phyloP scores from a whole-genome alignment of 1,284 basidiomycete genomes.

The Apiotrichum gracile region DNA sequence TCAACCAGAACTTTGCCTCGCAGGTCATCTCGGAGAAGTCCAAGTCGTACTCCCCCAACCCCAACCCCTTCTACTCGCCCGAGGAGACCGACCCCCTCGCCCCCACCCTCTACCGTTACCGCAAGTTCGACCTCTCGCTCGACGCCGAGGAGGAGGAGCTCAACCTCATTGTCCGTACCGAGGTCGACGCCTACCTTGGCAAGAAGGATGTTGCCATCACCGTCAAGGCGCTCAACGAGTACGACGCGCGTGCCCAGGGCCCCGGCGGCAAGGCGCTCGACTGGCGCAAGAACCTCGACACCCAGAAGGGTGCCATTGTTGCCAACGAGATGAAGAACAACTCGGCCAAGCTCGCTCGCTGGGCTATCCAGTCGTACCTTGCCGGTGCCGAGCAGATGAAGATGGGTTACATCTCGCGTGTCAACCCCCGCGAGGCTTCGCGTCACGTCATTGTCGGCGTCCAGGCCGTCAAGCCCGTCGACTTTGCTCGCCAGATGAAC shows the following conservation, averaged over 20 bases:
- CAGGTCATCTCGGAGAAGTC: constrained; percentile 76
- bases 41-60: constrained; percentile 58
- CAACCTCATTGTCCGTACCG: constrained; percentile 87
- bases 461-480: constrained; percentile 86
- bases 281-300: constrained; percentile 93
- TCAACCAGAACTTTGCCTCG: constrained; percentile 98
- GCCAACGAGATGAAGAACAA: constrained; percentile 99
- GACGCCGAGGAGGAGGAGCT: constrained; percentile 74
- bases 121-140: constrained; percentile 87
- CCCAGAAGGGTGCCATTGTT: constrained; percentile 94
- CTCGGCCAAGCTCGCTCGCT: constrained; percentile 94
- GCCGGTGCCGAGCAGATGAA: constrained; percentile 97
- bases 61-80: constrained; percentile 93
- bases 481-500: constrained; percentile 93
- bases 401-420: constrained; percentile 90
- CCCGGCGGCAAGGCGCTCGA: constrained; percentile 64
- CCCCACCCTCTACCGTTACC: constrained; percentile 93
- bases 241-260: constrained; percentile 85
- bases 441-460: constrained; percentile 94
- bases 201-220: constrained; percentile 62
- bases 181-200: constrained; percentile 84
- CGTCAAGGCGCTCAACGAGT: constrained; percentile 94
- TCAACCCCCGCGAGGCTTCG: constrained; percentile 86
- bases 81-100: constrained; percentile 93
- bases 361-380: constrained; percentile 91